A percentile compares a stretch with the other conserved stretches of the same genome.
These are phyloP conservation scores for Colletotrichum eleusines DNA, from an alignment of 2,329 filamentous ascomycete species.

Conservation along the genomic window DNA sequence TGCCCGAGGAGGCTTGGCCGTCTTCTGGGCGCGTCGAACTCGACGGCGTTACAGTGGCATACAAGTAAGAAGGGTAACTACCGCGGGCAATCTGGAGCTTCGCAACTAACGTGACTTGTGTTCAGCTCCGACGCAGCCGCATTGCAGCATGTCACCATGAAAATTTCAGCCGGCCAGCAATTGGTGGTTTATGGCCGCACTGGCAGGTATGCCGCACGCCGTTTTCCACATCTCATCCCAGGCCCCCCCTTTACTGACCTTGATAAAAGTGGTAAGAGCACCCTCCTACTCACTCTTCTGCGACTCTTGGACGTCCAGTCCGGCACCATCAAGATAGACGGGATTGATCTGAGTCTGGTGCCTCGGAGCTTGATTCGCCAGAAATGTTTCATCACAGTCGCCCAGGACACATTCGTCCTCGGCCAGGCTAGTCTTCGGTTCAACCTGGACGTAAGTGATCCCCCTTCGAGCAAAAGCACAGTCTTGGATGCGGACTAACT, in stretches of 20 bases:
- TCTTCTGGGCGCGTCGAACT: slow-evolving; percentile 49
- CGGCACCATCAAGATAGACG: slow-evolving; percentile 17
- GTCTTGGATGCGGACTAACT: not conserved
- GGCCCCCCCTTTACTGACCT: not conserved
- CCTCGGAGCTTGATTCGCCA: slow-evolving; percentile 18
- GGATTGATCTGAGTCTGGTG: slow-evolving; percentile 15
- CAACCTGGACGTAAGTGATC: slow-evolving; percentile 17
- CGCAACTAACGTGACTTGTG: not conserved
- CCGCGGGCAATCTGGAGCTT: too few relatives aligned
- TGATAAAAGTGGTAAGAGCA: slow-evolving; percentile 24
- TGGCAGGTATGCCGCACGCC: slow-evolving; percentile 19
- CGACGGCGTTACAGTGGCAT: slow-evolving; percentile 49
- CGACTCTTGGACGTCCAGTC: slow-evolving; percentile 11
- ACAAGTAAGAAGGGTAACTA: slow-evolving; percentile 41
- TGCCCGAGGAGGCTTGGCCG: slow-evolving; percentile 50
- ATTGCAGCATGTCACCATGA: not conserved
- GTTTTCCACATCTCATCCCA: not conserved
- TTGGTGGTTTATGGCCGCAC: slow-evolving; percentile 27
- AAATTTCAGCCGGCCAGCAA: slow-evolving; percentile 21
- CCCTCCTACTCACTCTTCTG: slow-evolving; percentile 10
- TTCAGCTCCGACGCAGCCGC: slow-evolving; percentile 2
- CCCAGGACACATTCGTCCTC: slow-evolving; percentile 15
- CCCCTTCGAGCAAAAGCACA: not conserved
- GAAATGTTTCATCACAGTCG: slow-evolving; percentile 23
- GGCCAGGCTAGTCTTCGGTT: slow-evolving; percentile 29